phyloP scores from a whole-genome alignment of 139 green algal genomes.

The Spirogloea muscicola region DNA sequence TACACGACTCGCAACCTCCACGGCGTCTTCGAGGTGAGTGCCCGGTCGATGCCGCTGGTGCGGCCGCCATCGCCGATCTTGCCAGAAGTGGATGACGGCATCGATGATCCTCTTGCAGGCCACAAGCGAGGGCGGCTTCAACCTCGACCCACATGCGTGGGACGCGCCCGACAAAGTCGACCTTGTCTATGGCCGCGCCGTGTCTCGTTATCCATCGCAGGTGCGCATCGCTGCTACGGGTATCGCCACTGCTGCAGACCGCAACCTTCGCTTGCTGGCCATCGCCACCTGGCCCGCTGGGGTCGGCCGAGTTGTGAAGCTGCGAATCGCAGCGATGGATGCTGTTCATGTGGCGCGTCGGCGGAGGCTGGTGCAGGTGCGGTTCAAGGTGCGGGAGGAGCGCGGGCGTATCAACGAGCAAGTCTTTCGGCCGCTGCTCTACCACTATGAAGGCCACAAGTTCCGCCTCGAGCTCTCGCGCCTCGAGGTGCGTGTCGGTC shows the following conservation, averaged over 20 bases:
- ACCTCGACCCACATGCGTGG: slow-evolving; percentile 14
- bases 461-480: slow-evolving; percentile 37
- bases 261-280: background rate
- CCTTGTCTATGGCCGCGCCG: background rate
- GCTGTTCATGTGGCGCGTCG: too few relatives aligned
- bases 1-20: slow-evolving; percentile 25
- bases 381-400: slow-evolving; percentile 21
- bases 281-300: too few relatives aligned
- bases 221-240: background rate
- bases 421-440: slow-evolving; percentile 21
- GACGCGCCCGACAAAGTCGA: background rate
- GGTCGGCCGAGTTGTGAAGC: too few relatives aligned
- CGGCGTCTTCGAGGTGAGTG: slow-evolving; percentile 41
- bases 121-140: slow-evolving; percentile 34
- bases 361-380: too few relatives aligned
- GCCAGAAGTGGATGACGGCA: too few relatives aligned
- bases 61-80: background rate
- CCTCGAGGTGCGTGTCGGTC: slow-evolving; percentile 5
- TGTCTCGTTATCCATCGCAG: slow-evolving; percentile 10
- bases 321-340: too few relatives aligned
- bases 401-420: slow-evolving; percentile 1
- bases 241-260: background rate
- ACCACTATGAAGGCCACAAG: slow-evolving; percentile 28
- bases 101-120: too few relatives aligned
- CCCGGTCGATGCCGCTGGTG: background rate